Conservation (phyloP, 805 yeast species). For the Spathaspora arborariae region DNA sequence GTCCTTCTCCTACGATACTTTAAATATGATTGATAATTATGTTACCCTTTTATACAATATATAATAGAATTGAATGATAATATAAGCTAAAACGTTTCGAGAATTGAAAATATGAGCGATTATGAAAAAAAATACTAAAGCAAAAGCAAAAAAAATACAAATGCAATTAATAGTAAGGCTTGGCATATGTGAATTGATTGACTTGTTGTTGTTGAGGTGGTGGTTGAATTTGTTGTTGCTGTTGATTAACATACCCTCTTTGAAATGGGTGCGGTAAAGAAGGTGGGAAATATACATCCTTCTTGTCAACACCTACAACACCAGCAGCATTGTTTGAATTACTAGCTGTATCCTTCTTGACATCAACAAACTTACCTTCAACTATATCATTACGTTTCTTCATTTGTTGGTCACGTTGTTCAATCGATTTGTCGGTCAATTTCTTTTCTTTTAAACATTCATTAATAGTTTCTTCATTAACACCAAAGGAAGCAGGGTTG, state of each 20-base stretch:
- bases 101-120: constrained; percentile 1
- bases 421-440: constrained; percentile 30
- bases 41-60: constrained; percentile 1
- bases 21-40: neutral
- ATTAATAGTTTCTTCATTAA: constrained; percentile 41
- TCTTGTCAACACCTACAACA: constrained; percentile 2
- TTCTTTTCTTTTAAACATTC: constrained; percentile 37
- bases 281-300: constrained; percentile 1
- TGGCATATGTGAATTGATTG: neutral
- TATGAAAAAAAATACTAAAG: neutral
- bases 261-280: constrained; percentile 3
- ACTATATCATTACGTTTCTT: constrained; percentile 7
- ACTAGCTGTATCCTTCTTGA: neutral
- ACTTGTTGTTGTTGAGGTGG: constrained; percentile 4
- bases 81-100: constrained; percentile 5
- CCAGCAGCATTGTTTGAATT: neutral
- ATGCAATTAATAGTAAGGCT: constrained; percentile 2
- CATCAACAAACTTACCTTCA: constrained; percentile 6
- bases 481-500: constrained; percentile 56
- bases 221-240: constrained; percentile 2
- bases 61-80: constrained; percentile 4
- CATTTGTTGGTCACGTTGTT: constrained; percentile 13
- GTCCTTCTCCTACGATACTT: neutral
- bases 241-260: neutral
- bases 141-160: neutral